Evolutionary conservation across 1,284 basidiomycete species (phyloP).

Genomic region (Tilletia caries): DNA sequence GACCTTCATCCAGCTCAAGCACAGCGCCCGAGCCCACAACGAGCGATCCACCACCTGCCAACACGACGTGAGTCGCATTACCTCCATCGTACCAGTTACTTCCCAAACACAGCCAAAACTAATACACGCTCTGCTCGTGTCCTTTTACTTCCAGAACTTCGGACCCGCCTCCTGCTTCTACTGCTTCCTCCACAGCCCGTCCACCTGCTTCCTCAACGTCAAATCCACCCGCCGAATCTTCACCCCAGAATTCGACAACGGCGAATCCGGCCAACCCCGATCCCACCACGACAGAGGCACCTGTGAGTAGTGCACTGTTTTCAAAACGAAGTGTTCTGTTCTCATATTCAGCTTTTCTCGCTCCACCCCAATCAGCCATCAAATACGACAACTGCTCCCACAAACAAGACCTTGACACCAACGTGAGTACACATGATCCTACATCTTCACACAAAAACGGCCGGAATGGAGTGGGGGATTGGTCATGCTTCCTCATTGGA

Average conservation of each 20-base stretch:
- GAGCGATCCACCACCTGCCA: no score
- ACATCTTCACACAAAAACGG: no score
- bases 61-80: no score
- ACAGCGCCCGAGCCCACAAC: no score
- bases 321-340: no score
- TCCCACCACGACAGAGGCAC: not conserved
- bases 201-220: not conserved
- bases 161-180: not conserved
- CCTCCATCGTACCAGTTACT: no score
- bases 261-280: no score
- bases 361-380: not conserved
- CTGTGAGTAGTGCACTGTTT: not conserved
- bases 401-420: not conserved
- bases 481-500: no score
- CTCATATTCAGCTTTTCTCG: not conserved
- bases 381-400: not conserved
- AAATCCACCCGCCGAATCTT: not conserved
- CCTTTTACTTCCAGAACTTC: not conserved
- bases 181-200: not conserved
- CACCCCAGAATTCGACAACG: not conserved
- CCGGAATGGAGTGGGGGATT: no score
- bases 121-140: not conserved
- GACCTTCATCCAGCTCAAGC: no score
- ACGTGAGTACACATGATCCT: not conserved
- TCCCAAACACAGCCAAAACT: no score